These are phyloP conservation scores for Fusarium domesticum DNA, from an alignment of 2,329 filamentous ascomycete species.

Conservation along the genomic window DNA sequence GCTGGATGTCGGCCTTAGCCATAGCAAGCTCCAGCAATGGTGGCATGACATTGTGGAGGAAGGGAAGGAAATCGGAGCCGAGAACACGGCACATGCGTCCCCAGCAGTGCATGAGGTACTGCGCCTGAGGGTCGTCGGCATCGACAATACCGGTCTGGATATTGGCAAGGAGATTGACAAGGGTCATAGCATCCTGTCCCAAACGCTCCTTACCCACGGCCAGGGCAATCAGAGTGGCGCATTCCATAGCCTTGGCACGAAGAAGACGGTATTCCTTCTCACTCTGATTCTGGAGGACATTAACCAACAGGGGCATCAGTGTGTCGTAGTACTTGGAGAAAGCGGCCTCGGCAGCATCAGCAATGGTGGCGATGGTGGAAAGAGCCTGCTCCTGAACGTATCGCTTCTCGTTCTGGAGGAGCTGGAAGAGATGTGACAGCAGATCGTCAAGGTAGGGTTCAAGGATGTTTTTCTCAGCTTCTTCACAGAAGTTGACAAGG, in stretches of 20 bases:
- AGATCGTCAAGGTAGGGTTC: conserved; percentile 92
- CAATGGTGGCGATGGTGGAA: conserved; percentile 96
- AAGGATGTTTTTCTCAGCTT: conserved; percentile 86
- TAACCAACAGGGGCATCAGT: conserved; percentile 91
- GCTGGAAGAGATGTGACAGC: conserved; percentile 77
- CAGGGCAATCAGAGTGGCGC: conserved; percentile 90
- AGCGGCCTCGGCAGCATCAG: conserved; percentile 93
- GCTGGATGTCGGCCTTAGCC: conserved; percentile 94
- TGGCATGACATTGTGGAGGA: conserved; percentile 89
- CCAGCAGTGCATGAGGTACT: conserved; percentile 98
- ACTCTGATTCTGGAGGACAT: conserved; percentile 82
- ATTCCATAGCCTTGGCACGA: conserved; percentile 98
- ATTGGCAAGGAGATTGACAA: conserved; percentile 82
- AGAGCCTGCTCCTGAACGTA: conserved; percentile 97
- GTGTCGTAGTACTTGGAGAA: conserved; percentile 95
- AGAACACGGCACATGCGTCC: conserved; percentile 97
- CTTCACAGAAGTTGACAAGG: conserved; percentile 97
- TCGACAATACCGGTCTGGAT: conserved; percentile 88
- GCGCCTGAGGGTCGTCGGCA: conserved; percentile 89
- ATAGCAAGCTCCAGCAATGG: conserved; percentile 86
- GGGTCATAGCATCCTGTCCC: conserved; percentile 77
- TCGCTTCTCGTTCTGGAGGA: conserved; percentile 87
- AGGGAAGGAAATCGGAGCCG: conserved; percentile 85
- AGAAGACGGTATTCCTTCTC: conserved; percentile 90
- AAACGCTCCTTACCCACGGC: conserved; percentile 93